A percentile compares a stretch with the other conserved stretches of the same genome.
Evolutionary conservation across 1,284 basidiomycete genomes (phyloP).

Genomic region (Apiotrichum gamsii): DNA sequence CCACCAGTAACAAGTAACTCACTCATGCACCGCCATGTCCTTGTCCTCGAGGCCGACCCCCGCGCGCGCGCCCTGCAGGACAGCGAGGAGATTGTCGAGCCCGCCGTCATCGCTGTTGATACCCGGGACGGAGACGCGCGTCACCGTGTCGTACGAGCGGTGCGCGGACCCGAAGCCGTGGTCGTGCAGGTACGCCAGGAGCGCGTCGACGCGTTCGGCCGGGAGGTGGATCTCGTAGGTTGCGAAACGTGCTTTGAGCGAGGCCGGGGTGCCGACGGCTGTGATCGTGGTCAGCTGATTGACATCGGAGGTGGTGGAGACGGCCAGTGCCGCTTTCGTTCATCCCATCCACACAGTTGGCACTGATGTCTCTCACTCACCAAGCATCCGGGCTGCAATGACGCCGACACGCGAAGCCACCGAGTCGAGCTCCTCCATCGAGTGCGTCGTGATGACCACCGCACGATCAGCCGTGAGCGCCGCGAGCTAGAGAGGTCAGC

Average conservation of each 20-base stretch:
- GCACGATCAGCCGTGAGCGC: constrained; percentile 48
- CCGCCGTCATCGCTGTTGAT: constrained; percentile 26
- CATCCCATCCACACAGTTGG: no score
- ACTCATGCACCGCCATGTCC: constrained; percentile 33
- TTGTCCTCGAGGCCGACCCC: no score
- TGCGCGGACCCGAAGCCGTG: constrained; percentile 54
- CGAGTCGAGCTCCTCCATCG: constrained; percentile 76
- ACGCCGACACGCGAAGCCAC: constrained; percentile 67
- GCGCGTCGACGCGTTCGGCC: constrained; percentile 55
- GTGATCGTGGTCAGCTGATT: neutral
- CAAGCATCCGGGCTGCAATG: constrained; percentile 61
- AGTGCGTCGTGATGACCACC: constrained; percentile 54
- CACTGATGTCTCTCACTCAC: no score
- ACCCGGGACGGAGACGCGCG: constrained; percentile 28
- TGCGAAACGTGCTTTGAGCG: constrained; percentile 60
- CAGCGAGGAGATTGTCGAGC: constrained; percentile 20
- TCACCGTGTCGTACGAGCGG: constrained; percentile 23
- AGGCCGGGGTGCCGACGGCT: constrained; percentile 58
- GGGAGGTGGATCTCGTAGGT: constrained; percentile 73
- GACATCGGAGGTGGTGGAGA: no score
- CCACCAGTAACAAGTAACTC: no score
- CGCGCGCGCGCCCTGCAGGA: constrained; percentile 19
- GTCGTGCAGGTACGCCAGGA: constrained; percentile 59
- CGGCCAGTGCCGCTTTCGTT: no score
- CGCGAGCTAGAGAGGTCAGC: constrained; percentile 51